Percentiles rank a stretch among this genome's conserved stretches.
phyloP scores from a whole-genome alignment of 139 green algal species.

The Coelastrella sp. region DNA sequence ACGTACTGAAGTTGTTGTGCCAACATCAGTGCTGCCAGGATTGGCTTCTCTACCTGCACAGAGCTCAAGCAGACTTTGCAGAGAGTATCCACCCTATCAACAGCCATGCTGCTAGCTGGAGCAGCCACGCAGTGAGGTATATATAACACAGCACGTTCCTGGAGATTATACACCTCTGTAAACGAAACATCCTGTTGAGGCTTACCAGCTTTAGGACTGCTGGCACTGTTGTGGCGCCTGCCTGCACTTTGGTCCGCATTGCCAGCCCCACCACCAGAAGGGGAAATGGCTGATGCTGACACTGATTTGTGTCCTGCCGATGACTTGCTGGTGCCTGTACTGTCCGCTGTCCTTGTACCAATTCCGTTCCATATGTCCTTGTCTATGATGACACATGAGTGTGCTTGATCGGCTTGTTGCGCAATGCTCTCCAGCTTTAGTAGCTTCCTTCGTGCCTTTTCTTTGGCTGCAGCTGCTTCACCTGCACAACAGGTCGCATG shows the following conservation, averaged over 20 bases:
- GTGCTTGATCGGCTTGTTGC: not conserved
- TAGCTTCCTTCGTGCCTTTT: constrained; percentile 38
- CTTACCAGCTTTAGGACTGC: too few species aligned
- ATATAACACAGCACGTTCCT: too few species aligned
- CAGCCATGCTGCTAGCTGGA: too few species aligned
- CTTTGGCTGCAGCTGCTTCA: constrained; percentile 13
- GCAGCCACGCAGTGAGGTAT: too few species aligned
- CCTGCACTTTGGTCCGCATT: too few species aligned
- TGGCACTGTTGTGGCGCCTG: too few species aligned
- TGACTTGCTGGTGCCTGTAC: not conserved
- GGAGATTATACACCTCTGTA: too few species aligned
- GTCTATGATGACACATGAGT: constrained; percentile 27
- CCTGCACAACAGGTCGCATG: not conserved
- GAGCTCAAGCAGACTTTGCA: too few species aligned
- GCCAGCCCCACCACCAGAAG: too few species aligned
- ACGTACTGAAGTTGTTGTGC: not conserved
- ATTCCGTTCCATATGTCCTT: not conserved
- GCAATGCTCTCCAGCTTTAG: constrained; percentile 35
- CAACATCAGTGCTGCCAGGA: not conserved
- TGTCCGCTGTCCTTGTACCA: not conserved
- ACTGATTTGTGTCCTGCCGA: not conserved
- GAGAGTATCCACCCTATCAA: too few species aligned
- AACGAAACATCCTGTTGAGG: too few species aligned
- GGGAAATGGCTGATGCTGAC: too few species aligned
- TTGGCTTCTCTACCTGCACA: not conserved